Evolutionary conservation across 345 rosid genomes (phyloP).

Genomic region (Brassica juncea): DNA sequence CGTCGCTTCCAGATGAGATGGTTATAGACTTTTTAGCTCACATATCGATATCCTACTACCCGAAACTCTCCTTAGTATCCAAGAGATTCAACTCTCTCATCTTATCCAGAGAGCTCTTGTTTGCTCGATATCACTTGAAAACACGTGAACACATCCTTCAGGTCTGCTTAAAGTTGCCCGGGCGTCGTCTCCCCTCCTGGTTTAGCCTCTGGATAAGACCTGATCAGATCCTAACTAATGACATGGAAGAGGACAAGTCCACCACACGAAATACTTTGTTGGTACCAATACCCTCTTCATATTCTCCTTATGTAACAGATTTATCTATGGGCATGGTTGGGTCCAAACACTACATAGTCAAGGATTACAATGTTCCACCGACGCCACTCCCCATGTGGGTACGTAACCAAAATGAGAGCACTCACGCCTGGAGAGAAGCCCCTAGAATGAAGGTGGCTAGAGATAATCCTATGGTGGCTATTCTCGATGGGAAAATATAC

Average conservation of each 20-base stretch:
- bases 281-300: not conserved
- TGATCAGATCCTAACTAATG: constrained; percentile 2
- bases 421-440: not conserved
- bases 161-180: not conserved
- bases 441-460: not conserved
- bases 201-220: constrained; percentile 10
- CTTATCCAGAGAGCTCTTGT: not conserved
- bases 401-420: not conserved
- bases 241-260: not conserved
- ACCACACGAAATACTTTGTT: not conserved
- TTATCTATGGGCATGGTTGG: fast-evolving
- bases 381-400: not conserved
- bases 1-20: not conserved
- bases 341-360: not conserved
- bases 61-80: not conserved
- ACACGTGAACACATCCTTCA: not conserved
- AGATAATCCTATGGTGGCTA: not conserved
- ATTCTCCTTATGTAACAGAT: not conserved
- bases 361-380: not conserved
- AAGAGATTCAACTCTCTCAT: not conserved
- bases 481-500: not conserved
- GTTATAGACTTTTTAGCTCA: not conserved
- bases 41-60: not conserved
- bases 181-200: not conserved
- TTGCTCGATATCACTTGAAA: not conserved